Evolutionary conservation across 75 land plant genomes (phyloP), one percentile per base, ranked within the genome.

Genomic region (Chamaecyparis obtusa): DNA sequence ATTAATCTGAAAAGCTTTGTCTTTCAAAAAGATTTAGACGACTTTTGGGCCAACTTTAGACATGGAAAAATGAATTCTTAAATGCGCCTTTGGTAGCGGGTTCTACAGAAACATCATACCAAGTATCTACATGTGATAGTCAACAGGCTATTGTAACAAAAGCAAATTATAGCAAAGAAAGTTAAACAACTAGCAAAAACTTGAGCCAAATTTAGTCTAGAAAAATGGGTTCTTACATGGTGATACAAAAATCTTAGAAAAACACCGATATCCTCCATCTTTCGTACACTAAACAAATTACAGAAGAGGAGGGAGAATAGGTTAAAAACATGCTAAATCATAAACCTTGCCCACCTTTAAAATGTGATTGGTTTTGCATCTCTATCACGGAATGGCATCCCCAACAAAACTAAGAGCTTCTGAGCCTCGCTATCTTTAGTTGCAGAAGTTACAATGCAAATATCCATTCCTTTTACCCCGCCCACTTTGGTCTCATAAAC

Each of bases 331-430:
- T 32, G 2, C 33, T 32, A 30, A 33, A 14, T 33, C 13, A 74
- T 74, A 33, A 74, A 9, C 49, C 32, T 81, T 32, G 27, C 49
- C 48, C 30, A 27, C 51, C 48, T 81, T 10, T 43, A 43, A 27
- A 13, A 27, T 46, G 0, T 13, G 15, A 24, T 4, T 43, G 9
- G 51, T 10, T 51, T 5, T 81, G 16, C 49, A 81, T 10, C 91
- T 11, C 77, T 88, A 85, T 93, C 96, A 87, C 92, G 92, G 91
- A 95, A 96, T 1, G 98, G 98, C 98, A 97, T 96, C 39, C 99
- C 99, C 92, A 97, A 85, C 16, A 97, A 92, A 60, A 93, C 80
- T 14, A 97, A 88, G 17, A 97, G 92, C 76, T 87, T 92, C 35
- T 94, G 92, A 7, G 91, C 99, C 89, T 97, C 98, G 36, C 90